Evolutionary conservation across 2,329 filamentous ascomycete species (phyloP).

Genomic region (Lecanoromycetidae sp.): DNA sequence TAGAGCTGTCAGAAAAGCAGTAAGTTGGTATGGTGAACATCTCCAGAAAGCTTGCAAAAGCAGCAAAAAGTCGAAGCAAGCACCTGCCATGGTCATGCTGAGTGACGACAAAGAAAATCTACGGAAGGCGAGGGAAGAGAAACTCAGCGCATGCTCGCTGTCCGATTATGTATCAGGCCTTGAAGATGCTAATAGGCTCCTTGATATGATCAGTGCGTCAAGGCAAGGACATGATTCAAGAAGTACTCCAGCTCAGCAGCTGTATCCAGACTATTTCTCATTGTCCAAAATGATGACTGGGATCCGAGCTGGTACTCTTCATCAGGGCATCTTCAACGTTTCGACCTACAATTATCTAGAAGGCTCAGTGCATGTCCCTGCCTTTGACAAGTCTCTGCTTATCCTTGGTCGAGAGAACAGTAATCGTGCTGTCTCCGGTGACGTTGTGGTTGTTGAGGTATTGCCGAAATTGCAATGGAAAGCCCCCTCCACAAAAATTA

Average conservation of each 20-base stretch:
- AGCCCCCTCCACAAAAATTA: conserved; percentile 83
- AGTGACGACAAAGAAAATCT: conserved; percentile 87
- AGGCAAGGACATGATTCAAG: conserved; percentile 55
- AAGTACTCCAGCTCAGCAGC: conserved; percentile 51
- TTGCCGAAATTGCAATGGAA: conserved; percentile 96
- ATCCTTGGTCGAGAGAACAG: conserved; percentile 90
- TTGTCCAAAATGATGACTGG: conserved; percentile 91
- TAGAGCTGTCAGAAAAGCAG: conserved; percentile 72
- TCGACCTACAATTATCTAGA: conserved; percentile 98
- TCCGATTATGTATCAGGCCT: conserved; percentile 71
- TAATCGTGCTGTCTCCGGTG: conserved; percentile 83
- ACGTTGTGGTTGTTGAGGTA: conserved; percentile 85
- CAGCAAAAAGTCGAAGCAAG: conserved; percentile 40
- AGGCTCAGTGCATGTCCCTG: conserved; percentile 75
- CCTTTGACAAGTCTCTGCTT: conserved; percentile 79
- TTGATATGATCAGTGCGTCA: conserved; percentile 85
- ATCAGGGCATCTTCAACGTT: conserved; percentile 91
- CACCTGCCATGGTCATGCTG: conserved; percentile 79
- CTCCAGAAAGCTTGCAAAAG: conserved; percentile 50
- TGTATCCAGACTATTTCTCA: conserved; percentile 81
- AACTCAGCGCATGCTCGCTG: conserved; percentile 56
- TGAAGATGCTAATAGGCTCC: conserved; percentile 68
- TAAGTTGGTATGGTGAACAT: conserved; percentile 83
- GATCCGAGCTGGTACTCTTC: conserved; percentile 73
- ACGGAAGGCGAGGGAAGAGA: conserved; percentile 64